Percentiles rank a stretch among this genome's conserved stretches.
Evolutionary conservation across 129 eudicot species (phyloP).

Genomic region (Lonicera japonica): DNA sequence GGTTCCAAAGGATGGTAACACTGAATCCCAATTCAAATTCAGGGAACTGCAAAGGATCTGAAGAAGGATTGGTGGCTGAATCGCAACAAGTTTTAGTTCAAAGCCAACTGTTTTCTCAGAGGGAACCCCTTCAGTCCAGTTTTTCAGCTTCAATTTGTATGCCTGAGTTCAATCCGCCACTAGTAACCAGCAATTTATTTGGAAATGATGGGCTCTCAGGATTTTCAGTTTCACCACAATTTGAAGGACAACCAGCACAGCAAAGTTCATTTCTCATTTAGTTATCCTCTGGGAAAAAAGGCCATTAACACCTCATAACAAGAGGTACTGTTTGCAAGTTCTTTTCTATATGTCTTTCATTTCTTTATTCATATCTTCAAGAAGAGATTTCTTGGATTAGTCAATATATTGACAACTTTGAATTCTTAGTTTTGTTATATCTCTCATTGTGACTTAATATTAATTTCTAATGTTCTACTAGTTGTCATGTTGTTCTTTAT

Average conservation of each 20-base stretch:
- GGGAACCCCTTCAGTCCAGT: slow-evolving; percentile 72
- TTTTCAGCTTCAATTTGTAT: slow-evolving; percentile 5
- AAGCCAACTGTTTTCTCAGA: slow-evolving; percentile 22
- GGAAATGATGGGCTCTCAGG: neutral
- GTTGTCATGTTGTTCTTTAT: neutral
- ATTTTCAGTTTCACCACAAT: neutral
- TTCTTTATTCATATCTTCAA: neutral
- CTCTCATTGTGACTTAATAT: neutral
- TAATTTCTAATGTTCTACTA: neutral
- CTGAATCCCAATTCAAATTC: slow-evolving; percentile 1
- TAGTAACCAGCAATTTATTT: neutral
- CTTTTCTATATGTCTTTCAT: too few species aligned
- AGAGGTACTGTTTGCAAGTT: neutral
- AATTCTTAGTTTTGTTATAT: neutral
- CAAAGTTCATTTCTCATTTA: neutral
- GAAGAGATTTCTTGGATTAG: neutral
- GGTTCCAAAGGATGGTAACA: neutral
- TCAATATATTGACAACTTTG: neutral
- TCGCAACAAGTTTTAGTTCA: slow-evolving; percentile 18
- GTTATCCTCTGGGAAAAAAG: neutral
- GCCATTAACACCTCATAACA: neutral
- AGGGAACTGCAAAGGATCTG: slow-evolving; percentile 5
- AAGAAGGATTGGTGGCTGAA: neutral
- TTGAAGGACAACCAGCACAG: neutral
- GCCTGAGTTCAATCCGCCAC: neutral